Conservation (phyloP, 495 filamentous ascomycete genomes). For the Melanomma pulvis-pyrius region DNA sequence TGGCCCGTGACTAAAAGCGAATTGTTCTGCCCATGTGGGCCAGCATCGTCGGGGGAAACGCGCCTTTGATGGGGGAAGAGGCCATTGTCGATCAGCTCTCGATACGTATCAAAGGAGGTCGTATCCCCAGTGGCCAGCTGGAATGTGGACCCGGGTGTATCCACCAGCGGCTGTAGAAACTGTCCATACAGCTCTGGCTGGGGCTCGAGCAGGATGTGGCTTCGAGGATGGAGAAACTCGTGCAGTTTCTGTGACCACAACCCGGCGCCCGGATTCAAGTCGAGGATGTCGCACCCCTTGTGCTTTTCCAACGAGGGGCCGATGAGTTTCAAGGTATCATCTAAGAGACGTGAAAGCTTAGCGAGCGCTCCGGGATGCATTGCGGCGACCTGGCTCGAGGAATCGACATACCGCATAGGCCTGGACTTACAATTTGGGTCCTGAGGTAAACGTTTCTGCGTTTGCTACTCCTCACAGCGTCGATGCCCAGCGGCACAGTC, state of each 20-base stretch:
- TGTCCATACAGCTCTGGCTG: slow-evolving; percentile 57
- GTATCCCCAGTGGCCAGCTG: slow-evolving; percentile 53
- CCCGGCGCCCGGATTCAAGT: slow-evolving; percentile 77
- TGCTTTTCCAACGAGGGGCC: slow-evolving; percentile 64
- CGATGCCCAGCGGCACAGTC: not conserved
- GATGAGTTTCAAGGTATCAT: slow-evolving; percentile 47
- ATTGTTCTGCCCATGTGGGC: slow-evolving; percentile 56
- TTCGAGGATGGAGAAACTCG: slow-evolving; percentile 70
- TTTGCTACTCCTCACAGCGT: not conserved
- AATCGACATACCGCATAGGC: slow-evolving; percentile 60
- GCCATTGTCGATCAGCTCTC: slow-evolving; percentile 51
- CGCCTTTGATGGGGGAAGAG: slow-evolving; percentile 56
- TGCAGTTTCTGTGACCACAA: slow-evolving; percentile 76
- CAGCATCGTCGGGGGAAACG: slow-evolving; percentile 33
- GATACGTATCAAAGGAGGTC: slow-evolving; percentile 54
- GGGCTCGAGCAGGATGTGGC: slow-evolving; percentile 70
- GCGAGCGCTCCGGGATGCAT: not conserved
- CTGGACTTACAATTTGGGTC: slow-evolving; percentile 55
- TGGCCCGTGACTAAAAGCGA: slow-evolving; percentile 60
- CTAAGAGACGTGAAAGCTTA: slow-evolving; percentile 53
- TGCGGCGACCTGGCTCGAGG: slow-evolving; percentile 9
- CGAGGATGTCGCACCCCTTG: slow-evolving; percentile 75
- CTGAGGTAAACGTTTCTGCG: not conserved
- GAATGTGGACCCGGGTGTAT: slow-evolving; percentile 58
- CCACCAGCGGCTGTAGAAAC: slow-evolving; percentile 61